Base-by-base conservation (phyloP, 129 eudicot genomes). In the Pseudognaphalium luteoalbum region DNA sequence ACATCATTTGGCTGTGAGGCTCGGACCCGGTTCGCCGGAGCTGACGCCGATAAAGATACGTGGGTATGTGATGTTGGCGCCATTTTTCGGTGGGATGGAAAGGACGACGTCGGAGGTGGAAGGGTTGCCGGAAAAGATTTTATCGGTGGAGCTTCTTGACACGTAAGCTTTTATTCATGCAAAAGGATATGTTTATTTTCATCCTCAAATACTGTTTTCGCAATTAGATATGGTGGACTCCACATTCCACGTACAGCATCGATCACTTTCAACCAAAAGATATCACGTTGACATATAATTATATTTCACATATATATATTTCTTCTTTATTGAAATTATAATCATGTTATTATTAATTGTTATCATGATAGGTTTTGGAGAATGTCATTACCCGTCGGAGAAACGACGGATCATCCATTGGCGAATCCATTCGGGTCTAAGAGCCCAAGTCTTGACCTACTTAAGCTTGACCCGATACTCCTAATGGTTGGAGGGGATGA, bases 391-490 rank as follows among this genome's bases (percentile, higher is more conserved):
- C 97, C 98, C 2, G 20, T 22, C 11, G 98, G 97, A 5, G 35
- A 30, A 19, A 85, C 78, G 15, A 29, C 78, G n/a, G 98, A 90
- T 76, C 83, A 93, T 33, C 96, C 97, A 5, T 71, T 80, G 34
- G 96, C 98, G 20, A 93, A 93, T 77, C 98, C 98, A 11, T 90
- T 93, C 22, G 97, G 98, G 28, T 86, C 87, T 4, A 28, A 21
- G 1, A 90, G 96, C 74, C 88, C 87, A 15, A 88, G 62, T 70
- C 87, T 88, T 19, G 89, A 88, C 21, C 1, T 15, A 3, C 34
- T 86, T 25, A 29, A 59, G 30, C 97, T 93, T 44, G 98, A 82
- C 70, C 98, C 97, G 17, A 85, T 93, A 35, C 68, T 93, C 19
- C 76, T 90, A 37, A 63, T 90, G 0, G 88, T 68, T 0, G 98